Conservation (phyloP, 2,329 filamentous ascomycete genomes). For the Scolecobasidium constrictum region DNA sequence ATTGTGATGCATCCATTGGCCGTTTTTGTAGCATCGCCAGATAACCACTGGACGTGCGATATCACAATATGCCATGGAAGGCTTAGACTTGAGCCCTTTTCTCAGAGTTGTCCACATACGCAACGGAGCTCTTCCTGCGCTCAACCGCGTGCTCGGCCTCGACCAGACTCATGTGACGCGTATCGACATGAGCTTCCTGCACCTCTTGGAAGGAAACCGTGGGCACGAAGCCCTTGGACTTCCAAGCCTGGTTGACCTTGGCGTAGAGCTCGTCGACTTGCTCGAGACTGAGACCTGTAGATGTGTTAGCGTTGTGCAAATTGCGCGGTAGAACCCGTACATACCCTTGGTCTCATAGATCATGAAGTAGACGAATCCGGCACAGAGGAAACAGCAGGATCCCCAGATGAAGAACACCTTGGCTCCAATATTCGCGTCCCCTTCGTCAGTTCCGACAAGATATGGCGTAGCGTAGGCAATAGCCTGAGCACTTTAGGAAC, state of each 20-base stretch:
- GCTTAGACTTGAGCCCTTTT: too few species aligned
- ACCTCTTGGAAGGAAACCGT: slow-evolving; percentile 22
- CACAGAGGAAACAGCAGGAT: slow-evolving; percentile 39
- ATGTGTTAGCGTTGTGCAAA: too few species aligned
- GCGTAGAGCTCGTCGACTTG: slow-evolving; percentile 75
- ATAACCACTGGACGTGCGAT: too few species aligned
- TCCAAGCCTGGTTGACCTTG: slow-evolving; percentile 58
- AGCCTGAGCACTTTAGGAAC: too few species aligned
- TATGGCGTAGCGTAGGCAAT: slow-evolving; percentile 74
- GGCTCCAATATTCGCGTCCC: slow-evolving; percentile 52
- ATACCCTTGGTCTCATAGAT: slow-evolving; percentile 64
- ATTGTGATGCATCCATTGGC: too few species aligned
- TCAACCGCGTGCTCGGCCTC: slow-evolving; percentile 12
- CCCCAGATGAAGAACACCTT: slow-evolving; percentile 45
- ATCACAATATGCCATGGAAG: too few species aligned
- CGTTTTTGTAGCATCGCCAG: too few species aligned
- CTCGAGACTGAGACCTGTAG: slow-evolving; percentile 64
- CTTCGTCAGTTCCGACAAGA: slow-evolving; percentile 55
- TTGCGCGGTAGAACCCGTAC: slow-evolving; percentile 27
- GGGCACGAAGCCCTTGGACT: slow-evolving; percentile 55
- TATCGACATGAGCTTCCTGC: slow-evolving; percentile 13
- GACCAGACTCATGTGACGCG: slow-evolving; percentile 16
- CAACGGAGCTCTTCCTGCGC: slow-evolving; percentile 4
- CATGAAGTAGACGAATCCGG: slow-evolving; percentile 61
- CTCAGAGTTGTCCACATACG: background rate